Base-by-base conservation (phyloP, 495 filamentous ascomycete species). In the Tuber borchii region DNA sequence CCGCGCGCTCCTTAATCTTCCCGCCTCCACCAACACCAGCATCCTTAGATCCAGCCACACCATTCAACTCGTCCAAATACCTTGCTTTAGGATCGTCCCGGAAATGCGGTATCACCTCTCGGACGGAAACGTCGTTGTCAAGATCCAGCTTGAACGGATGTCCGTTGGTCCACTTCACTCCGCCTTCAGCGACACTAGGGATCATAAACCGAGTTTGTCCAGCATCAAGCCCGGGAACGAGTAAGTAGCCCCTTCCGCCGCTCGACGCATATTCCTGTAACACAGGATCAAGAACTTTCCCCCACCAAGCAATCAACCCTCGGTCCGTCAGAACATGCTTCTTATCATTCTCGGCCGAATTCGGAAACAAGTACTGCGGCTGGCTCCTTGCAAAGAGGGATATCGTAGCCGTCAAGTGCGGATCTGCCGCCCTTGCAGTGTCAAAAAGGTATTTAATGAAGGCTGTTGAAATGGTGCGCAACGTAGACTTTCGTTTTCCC, bases 311-410 rank as follows among this genome's bases (percentile, higher is more conserved):
- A 46, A 98, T 92, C 48, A 99, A 83, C 2, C 91, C 91, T 71
- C 93, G 86, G 80, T 99, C 95, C 79, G 97, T 93, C 26, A 97
- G 86, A n/a, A 98, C 90, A 85, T 98, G 96, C 80, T 99, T 99
- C 43, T 88, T 88, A 22, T 83, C 75, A 82, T 98, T 97, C 76
- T 94, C 90, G 43, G 93, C 88, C 82, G 94, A 97, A 14, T 93
- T 93, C 0, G 95, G 93, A 81, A 97, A 99, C 17, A 99, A 87
- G 81, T 99, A 99, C 83, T 97, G 95, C 74, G 91, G 90, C 82
- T 98, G 95, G 1, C 95, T 89, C 75, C 95, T 87, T 2, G 96
- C 95, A 83, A 99, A 99, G 9, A 99, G 88, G 20, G 93, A 97
- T 51, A 99, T 86, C 7, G 82, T 83, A 56, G 76, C 69, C 40